A percentile compares a stretch with the other conserved stretches of the same genome.
Evolutionary conservation across 2,329 filamentous ascomycete species (phyloP).

Genomic region (Colletotrichum viniferum): DNA sequence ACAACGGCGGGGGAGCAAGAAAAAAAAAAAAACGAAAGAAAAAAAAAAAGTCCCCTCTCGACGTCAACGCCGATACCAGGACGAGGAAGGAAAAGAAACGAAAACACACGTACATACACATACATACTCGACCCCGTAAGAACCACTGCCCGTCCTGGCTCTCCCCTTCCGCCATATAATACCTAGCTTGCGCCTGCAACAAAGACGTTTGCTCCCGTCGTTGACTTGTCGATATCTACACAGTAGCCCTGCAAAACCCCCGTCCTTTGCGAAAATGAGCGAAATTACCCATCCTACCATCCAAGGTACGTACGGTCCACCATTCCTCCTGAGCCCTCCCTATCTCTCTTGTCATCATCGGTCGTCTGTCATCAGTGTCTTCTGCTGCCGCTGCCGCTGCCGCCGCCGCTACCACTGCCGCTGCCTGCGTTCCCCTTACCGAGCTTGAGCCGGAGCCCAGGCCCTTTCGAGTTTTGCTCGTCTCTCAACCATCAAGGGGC

Average conservation of each 20-base stretch:
- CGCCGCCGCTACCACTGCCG: background rate
- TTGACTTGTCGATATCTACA: slow-evolving; percentile 16
- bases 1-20: background rate
- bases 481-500: background rate
- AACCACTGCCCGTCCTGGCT: slow-evolving; percentile 6
- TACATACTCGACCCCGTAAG: background rate
- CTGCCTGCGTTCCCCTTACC: background rate
- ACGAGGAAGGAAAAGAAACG: background rate
- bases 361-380: background rate
- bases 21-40: background rate
- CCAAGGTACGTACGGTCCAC: slow-evolving; percentile 51
- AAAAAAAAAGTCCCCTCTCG: background rate
- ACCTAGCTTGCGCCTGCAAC: background rate
- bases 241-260: slow-evolving; percentile 7
- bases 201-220: background rate
- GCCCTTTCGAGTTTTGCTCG: background rate
- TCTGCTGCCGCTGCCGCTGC: background rate
- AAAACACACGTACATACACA: background rate
- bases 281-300: slow-evolving; percentile 63
- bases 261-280: slow-evolving; percentile 44
- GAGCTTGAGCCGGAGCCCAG: background rate
- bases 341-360: background rate
- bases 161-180: slow-evolving; percentile 12
- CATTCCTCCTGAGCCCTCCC: background rate
- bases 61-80: background rate